These are phyloP conservation scores for Pleurotus djamor DNA, from an alignment of 768 basidiomycete genomes.

Conservation along the genomic window DNA sequence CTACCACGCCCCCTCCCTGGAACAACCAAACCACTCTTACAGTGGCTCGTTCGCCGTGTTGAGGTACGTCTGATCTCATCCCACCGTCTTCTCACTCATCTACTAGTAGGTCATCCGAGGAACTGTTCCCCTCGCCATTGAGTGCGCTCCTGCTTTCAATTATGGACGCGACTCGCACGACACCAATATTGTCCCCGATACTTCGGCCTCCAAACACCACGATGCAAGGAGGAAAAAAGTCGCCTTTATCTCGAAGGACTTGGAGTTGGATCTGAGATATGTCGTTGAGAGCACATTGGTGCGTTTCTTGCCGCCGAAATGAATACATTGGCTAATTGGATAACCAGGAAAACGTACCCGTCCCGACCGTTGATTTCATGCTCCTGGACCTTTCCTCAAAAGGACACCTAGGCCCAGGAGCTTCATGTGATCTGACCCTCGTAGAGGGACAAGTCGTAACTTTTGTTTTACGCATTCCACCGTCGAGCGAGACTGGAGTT, in stretches of 20 bases:
- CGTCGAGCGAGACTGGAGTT: slow-evolving; percentile 16
- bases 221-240: slow-evolving; percentile 47
- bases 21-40: slow-evolving; percentile 61
- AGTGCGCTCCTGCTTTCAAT: slow-evolving; percentile 96
- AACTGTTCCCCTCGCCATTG: slow-evolving; percentile 71
- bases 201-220: slow-evolving; percentile 20
- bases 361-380: slow-evolving; percentile 56
- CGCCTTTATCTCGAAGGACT: slow-evolving; percentile 53
- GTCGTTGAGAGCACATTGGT: slow-evolving; percentile 53
- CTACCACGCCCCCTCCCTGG: slow-evolving; percentile 60
- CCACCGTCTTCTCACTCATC: neutral
- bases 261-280: slow-evolving; percentile 77
- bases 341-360: slow-evolving; percentile 35
- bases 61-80: slow-evolving; percentile 40
- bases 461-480: slow-evolving; percentile 78
- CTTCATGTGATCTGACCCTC: slow-evolving; percentile 57
- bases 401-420: slow-evolving; percentile 74
- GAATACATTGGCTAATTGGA: neutral
- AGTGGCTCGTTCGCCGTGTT: slow-evolving; percentile 83
- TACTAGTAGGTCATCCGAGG: slow-evolving; percentile 73
- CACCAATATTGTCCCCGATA: slow-evolving; percentile 53
- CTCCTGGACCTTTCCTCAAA: slow-evolving; percentile 63
- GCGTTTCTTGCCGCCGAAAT: neutral
- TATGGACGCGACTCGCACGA: slow-evolving; percentile 81
- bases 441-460: slow-evolving; percentile 89